Conservation (phyloP, 2,329 filamentous ascomycete species). For the Graphium sp. region DNA sequence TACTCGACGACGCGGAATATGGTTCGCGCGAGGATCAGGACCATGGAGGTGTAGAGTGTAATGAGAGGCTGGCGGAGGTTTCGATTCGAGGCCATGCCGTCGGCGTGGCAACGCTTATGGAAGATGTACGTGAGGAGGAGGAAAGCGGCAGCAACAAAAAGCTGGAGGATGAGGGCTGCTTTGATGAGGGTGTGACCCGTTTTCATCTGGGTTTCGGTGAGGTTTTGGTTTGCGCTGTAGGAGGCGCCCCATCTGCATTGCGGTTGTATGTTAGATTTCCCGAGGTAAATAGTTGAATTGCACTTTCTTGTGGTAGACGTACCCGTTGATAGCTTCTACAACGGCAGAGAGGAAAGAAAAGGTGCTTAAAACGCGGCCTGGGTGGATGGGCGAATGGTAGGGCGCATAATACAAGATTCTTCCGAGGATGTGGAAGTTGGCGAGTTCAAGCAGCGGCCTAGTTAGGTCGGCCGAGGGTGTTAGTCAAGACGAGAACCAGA, state of each 20-base stretch:
- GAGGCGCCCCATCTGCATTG: slow-evolving; percentile 29
- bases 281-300: no score
- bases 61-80: slow-evolving; percentile 20
- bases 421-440: slow-evolving; percentile 45
- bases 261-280: no score
- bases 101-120: slow-evolving; percentile 23
- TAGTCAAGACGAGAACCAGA: neutral
- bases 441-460: slow-evolving; percentile 39
- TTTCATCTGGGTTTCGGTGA: slow-evolving; percentile 18
- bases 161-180: slow-evolving; percentile 33
- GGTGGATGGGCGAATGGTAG: slow-evolving; percentile 34
- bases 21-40: slow-evolving; percentile 32
- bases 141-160: slow-evolving; percentile 32
- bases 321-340: slow-evolving; percentile 28
- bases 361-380: slow-evolving; percentile 23
- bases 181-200: slow-evolving; percentile 29
- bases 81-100: slow-evolving; percentile 15
- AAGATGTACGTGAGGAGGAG: slow-evolving; percentile 27
- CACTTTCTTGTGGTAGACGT: no score
- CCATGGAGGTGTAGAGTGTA: slow-evolving; percentile 32
- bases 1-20: slow-evolving; percentile 43
- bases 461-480: neutral
- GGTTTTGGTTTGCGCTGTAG: slow-evolving; percentile 25
- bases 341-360: slow-evolving; percentile 27
- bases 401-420: slow-evolving; percentile 43